Evolutionary conservation across 371 early-diverging fungal species (phyloP).

Genomic region (Umbelopsis sp.): DNA sequence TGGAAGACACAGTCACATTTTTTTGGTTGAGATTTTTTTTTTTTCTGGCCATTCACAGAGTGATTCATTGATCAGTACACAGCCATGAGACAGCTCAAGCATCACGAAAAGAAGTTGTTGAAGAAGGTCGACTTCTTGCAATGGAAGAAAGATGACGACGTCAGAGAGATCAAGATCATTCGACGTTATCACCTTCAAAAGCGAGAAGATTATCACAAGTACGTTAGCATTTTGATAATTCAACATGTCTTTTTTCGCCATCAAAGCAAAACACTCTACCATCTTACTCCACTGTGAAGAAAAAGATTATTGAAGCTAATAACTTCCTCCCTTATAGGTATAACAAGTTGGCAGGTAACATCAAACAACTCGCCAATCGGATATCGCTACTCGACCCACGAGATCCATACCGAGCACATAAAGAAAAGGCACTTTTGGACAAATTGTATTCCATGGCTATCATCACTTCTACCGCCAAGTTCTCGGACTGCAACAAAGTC

Average conservation of each 20-base stretch:
- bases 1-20: constrained; percentile 1
- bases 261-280: neutral
- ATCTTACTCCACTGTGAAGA: neutral
- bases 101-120: constrained; percentile 98
- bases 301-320: neutral
- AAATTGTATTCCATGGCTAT: constrained; percentile 94
- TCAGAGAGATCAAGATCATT: constrained; percentile 92
- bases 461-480: constrained; percentile 81
- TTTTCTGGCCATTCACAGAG: neutral
- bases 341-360: constrained; percentile 88
- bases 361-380: constrained; percentile 87
- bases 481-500: constrained; percentile 90
- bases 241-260: neutral
- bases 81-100: constrained; percentile 80
- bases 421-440: constrained; percentile 85
- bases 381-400: constrained; percentile 89
- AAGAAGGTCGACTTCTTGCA: constrained; percentile 98
- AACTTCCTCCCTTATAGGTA: constrained; percentile 61
- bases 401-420: constrained; percentile 82
- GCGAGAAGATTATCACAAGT: constrained; percentile 96
- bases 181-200: constrained; percentile 91
- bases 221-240: constrained; percentile 26
- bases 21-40: constrained; percentile 14
- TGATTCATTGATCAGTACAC: neutral
- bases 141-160: constrained; percentile 93